Evolutionary conservation across 2,329 filamentous ascomycete genomes (phyloP), one percentile per base, ranked within the genome.

Genomic region (Claviceps digitariae): DNA sequence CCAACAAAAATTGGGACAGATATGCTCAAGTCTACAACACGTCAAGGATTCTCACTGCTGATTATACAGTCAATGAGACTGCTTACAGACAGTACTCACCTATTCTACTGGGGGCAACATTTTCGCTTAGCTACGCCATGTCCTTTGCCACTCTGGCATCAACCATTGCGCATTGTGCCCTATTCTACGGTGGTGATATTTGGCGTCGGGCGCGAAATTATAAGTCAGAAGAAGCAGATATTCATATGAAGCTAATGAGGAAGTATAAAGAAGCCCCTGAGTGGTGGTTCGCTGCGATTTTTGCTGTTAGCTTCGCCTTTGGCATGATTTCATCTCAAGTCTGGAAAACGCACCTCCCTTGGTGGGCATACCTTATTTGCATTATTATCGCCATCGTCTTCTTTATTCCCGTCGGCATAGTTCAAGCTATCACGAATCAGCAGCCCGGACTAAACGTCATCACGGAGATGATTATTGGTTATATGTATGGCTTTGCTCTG

Each of bases 1-100:
- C 74, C 57, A 77, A 74, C 21, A 65, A 62, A 45, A 77, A 72
- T 56, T 80, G 75, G 72, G 80, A 83, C 64, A 82, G 82, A 59
- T 55, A 20, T n/a, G 53, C 50, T n/a, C 43, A 50, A 29, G 55
- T 62, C 1, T 84, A 84, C 64, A 74, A 83, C 56, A 76, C 77
- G 1, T 67, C 69, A 2, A 12, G 69, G 3, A 79, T 84, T 44
- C 69, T 84, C 21, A 74, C 72, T 40, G 58, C 69, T 0, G 67
- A 79, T 52, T 67, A 69, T 52, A 69, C 72, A 13, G 73, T 84
- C 48, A 73, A 83, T 62, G 68, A 73, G 52, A 69, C 68, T 2
- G 75, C 75, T 20, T 84, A 84, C 63, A 63, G 72, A 49, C 67
- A 66, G 4, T 84, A 84, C 63, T 83, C 73, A 0, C 75, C 74